phyloP scores from a whole-genome alignment of 148 eudicot genomes.

The Talinum fruticosum region DNA sequence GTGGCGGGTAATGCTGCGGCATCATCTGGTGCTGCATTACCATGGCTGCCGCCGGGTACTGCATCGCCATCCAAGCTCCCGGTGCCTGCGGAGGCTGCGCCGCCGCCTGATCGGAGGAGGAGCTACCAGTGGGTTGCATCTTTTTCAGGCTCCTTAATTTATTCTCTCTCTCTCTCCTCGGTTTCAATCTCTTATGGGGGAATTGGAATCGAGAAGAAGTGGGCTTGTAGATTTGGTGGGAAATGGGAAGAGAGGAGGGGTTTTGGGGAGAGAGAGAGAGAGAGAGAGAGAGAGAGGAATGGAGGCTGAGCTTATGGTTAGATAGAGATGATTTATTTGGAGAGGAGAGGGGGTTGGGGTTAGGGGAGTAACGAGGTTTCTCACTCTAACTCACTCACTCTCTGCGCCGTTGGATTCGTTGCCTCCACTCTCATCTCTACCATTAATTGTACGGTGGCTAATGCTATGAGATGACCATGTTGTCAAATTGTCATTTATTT shows the following conservation, averaged over 20 bases:
- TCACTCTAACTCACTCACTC: conserved; percentile 26
- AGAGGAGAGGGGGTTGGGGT: background rate
- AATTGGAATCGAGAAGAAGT: background rate
- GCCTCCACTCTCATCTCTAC: conserved; percentile 21
- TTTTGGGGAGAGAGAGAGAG: conserved; percentile 14
- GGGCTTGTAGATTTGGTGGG: background rate
- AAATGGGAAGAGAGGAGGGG: background rate
- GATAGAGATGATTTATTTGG: conserved; percentile 26
- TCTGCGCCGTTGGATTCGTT: conserved; percentile 32
- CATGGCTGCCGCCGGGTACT: conserved; percentile 89
- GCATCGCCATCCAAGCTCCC: conserved; percentile 58
- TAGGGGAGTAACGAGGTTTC: background rate
- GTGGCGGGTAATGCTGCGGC: conserved; percentile 61
- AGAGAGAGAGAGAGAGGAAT: background rate
- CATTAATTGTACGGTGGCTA: conserved; percentile 32
- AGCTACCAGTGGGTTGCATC: conserved; percentile 35
- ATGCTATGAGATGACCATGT: background rate
- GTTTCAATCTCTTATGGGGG: background rate
- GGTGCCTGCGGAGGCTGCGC: conserved; percentile 13
- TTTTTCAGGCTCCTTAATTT: background rate
- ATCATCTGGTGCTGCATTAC: conserved; percentile 93
- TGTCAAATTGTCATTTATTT: conserved; percentile 16
- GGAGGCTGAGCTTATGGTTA: background rate
- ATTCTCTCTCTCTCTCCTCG: background rate
- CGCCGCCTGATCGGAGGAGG: conserved; percentile 16